Evolutionary conservation across 2,329 filamentous ascomycete genomes (phyloP).

Genomic region (Aureobasidium sp.): DNA sequence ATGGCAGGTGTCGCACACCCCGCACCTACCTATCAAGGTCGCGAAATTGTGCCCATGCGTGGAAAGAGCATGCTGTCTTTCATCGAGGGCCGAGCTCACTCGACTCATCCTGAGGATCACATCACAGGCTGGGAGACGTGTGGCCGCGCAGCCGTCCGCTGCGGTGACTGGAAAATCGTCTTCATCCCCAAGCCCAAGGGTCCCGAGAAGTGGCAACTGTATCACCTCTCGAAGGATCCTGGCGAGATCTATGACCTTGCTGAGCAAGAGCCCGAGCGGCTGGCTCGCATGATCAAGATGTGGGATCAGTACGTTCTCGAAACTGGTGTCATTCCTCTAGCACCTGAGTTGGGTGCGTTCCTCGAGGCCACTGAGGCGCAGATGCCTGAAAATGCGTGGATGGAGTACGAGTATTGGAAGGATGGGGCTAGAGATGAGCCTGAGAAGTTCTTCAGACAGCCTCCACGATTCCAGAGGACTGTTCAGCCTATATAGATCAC

Average conservation of each 20-base stretch:
- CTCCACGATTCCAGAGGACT: slow-evolving; percentile 26
- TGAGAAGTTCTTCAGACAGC: slow-evolving; percentile 28
- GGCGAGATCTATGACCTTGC: slow-evolving; percentile 40
- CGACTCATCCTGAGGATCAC: slow-evolving; percentile 46
- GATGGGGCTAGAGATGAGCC: slow-evolving; percentile 40
- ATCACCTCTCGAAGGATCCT: slow-evolving; percentile 46
- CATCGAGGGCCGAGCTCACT: slow-evolving; percentile 28
- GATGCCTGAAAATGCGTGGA: slow-evolving; percentile 60
- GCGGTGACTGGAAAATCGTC: slow-evolving; percentile 51
- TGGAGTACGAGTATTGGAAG: slow-evolving; percentile 60
- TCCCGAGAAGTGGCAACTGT: slow-evolving; percentile 51
- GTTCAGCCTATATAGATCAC: slow-evolving; percentile 18
- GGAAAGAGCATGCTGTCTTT: slow-evolving; percentile 43
- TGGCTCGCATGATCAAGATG: slow-evolving; percentile 44
- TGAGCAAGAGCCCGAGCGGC: slow-evolving; percentile 33
- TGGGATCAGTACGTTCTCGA: slow-evolving; percentile 55
- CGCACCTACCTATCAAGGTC: slow-evolving; percentile 44
- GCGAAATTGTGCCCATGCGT: slow-evolving; percentile 46
- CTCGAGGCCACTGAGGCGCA: slow-evolving; percentile 56
- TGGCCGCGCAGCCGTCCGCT: slow-evolving; percentile 47
- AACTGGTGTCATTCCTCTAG: slow-evolving; percentile 53
- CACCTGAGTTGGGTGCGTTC: slow-evolving; percentile 51
- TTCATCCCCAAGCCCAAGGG: slow-evolving; percentile 52
- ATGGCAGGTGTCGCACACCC: slow-evolving; percentile 47
- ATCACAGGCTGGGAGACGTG: slow-evolving; percentile 53